Evolutionary conservation across 164 flowering plant species (phyloP), one percentile per base, ranked within the genome.

Genomic region (Kalanchoe fedtschenkoi): DNA sequence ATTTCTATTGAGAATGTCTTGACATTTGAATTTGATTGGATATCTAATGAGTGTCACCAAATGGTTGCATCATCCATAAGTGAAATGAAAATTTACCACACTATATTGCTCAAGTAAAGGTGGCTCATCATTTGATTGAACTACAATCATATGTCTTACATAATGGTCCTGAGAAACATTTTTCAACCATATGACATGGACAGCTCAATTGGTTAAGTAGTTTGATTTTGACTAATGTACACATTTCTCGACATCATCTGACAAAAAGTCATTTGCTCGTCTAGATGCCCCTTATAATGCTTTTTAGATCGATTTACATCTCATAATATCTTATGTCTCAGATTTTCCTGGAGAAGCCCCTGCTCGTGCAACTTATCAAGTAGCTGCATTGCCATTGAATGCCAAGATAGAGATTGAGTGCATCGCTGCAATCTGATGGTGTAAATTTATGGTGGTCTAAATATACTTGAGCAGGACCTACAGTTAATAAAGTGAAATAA

Each of bases 381-480:
- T 85, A 11, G 97, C 95, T 38, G 91, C 88, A 41, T 66, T 91
- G 66, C 97, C 97, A 5, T 22, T 85, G 88, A 78, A 81, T 73
- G 97, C 97, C 21, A 85, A 65, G 82, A 74, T 92, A 51, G 98
- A 92, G 71, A 89, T 92, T 17, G 98, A 92, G 66, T 92, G 98
- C 88, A 89, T 92, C 67, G 98, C 98, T 4, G 72, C 81, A 7
- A 79, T 86, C 29, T 76, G 74, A 66, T 21, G 14, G 3, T 37
- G n/a, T 6, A 4, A 51, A 9, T 24, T 29, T 2, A 7, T 41
- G 35, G 5, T 34, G 24, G 15, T 58, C 22, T 37, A 14, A n/a
- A n/a, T 15, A 22, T 15, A 41, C 57, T 62, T 43, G 6, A 6
- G 51, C 17, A 34, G 14, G 63, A 42, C 33, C 4, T 30, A 1